These are phyloP conservation scores for Pseudocercospora vitis DNA, from an alignment of 2,329 filamentous ascomycete species.

Conservation along the genomic window DNA sequence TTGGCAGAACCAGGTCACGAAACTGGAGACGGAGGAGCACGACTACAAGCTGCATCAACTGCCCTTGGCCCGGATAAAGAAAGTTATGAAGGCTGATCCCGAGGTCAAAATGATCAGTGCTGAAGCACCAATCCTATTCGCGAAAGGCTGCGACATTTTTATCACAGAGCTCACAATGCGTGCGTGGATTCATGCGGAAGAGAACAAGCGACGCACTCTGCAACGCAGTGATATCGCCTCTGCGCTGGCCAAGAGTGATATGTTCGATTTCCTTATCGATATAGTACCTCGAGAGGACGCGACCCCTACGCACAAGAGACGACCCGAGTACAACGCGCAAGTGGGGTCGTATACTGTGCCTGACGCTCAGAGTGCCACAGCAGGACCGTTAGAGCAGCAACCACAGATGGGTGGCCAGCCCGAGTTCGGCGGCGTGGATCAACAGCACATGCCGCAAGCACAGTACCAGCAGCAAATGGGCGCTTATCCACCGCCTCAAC, in stretches of 20 bases:
- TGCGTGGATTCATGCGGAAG: constrained; percentile 98
- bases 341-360: constrained; percentile 48
- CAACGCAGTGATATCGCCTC: constrained; percentile 96
- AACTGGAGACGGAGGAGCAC: constrained; percentile 90
- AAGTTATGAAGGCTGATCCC: constrained; percentile 99
- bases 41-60: constrained; percentile 99
- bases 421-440: constrained; percentile 38
- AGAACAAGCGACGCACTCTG: constrained; percentile 94
- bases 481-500: constrained; percentile 83
- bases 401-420: constrained; percentile 34
- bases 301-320: constrained; percentile 75
- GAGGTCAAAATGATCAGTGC: constrained; percentile 99
- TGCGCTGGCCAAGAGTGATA: constrained; percentile 93
- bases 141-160: constrained; percentile 98
- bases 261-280: constrained; percentile 99
- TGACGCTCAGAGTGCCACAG: constrained; percentile 51
- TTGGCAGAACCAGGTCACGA: constrained; percentile 97
- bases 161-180: constrained; percentile 95
- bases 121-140: constrained; percentile 95
- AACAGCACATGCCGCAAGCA: constrained; percentile 38
- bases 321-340: constrained; percentile 39
- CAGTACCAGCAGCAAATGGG: constrained; percentile 72
- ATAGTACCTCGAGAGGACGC: constrained; percentile 97
- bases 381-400: constrained; percentile 34
- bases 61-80: constrained; percentile 97